These are phyloP conservation scores for Aspergillus unguis DNA, from an alignment of 2,329 filamentous ascomycete species.

Conservation along the genomic window DNA sequence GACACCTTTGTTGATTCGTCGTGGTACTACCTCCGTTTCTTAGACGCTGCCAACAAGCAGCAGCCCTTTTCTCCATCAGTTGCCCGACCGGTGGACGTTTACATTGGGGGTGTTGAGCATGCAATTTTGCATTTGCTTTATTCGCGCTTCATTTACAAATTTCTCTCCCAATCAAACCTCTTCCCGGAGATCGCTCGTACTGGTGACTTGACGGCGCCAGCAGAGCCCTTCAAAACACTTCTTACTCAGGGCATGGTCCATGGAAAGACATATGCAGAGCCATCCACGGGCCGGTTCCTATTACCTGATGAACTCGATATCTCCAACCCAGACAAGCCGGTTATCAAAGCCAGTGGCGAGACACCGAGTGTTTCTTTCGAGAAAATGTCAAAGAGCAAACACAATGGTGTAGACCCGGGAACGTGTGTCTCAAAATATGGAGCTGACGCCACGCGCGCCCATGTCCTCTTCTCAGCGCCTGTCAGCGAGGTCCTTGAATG, in stretches of 20 bases:
- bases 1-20: slow-evolving; percentile 95
- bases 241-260: slow-evolving; percentile 93
- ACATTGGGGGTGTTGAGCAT: slow-evolving; percentile 85
- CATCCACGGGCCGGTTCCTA: slow-evolving; percentile 70
- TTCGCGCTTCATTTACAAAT: slow-evolving; percentile 86
- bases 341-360: slow-evolving; percentile 60
- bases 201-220: slow-evolving; percentile 35
- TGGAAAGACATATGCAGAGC: slow-evolving; percentile 76
- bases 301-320: slow-evolving; percentile 71
- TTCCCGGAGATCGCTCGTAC: slow-evolving; percentile 38
- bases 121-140: slow-evolving; percentile 88
- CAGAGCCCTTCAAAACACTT: slow-evolving; percentile 78
- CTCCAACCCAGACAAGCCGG: slow-evolving; percentile 53
- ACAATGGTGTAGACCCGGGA: slow-evolving; percentile 83
- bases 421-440: slow-evolving; percentile 70
- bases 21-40: slow-evolving; percentile 85
- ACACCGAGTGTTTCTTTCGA: slow-evolving; percentile 66
- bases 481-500: slow-evolving; percentile 81
- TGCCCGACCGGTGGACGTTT: slow-evolving; percentile 76
- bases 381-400: slow-evolving; percentile 95
- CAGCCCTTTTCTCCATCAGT: slow-evolving; percentile 58
- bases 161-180: slow-evolving; percentile 57
- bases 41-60: slow-evolving; percentile 64
- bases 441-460: slow-evolving; percentile 77
- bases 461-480: slow-evolving; percentile 85